Percentiles rank a stretch among this genome's conserved stretches.
phyloP scores from a whole-genome alignment of 1,284 basidiomycete species.

The Mycena citricolor region DNA sequence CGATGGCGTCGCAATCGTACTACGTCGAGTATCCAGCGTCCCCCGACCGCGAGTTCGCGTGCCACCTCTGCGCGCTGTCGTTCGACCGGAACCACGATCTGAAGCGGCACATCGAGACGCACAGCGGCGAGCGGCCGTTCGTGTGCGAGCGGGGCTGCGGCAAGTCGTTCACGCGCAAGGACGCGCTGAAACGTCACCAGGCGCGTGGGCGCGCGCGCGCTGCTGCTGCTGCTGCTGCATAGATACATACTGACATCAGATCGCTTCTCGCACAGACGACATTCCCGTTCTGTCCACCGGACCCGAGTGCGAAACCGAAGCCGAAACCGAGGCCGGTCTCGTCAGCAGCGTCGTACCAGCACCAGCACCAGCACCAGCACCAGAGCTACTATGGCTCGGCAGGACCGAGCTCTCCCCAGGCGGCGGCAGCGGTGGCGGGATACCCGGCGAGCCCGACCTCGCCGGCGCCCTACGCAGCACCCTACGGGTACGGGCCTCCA shows the following conservation, averaged over 20 bases:
- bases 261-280: slow-evolving; percentile 11
- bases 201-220: slow-evolving; percentile 4
- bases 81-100: slow-evolving; percentile 23
- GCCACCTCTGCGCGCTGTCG: slow-evolving; percentile 20
- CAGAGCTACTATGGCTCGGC: no score
- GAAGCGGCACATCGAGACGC: slow-evolving; percentile 21
- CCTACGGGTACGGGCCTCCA: no score
- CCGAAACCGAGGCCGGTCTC: no score
- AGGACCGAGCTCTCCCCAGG: not conserved
- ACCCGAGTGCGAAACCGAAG: no score
- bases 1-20: no score
- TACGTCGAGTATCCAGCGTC: slow-evolving; percentile 23
- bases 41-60: slow-evolving; percentile 17
- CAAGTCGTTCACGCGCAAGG: slow-evolving; percentile 21
- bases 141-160: slow-evolving; percentile 22
- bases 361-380: no score
- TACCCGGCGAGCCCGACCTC: not conserved
- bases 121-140: slow-evolving; percentile 20
- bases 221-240: no score
- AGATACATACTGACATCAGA: no score
- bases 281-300: slow-evolving; percentile 22
- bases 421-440: not conserved
- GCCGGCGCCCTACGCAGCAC: not conserved
- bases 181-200: slow-evolving; percentile 21
- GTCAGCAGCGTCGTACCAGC: no score